These are phyloP conservation scores for Paecilomyces fulvus DNA, from an alignment of 2,329 filamentous ascomycete species.

Conservation along the genomic window DNA sequence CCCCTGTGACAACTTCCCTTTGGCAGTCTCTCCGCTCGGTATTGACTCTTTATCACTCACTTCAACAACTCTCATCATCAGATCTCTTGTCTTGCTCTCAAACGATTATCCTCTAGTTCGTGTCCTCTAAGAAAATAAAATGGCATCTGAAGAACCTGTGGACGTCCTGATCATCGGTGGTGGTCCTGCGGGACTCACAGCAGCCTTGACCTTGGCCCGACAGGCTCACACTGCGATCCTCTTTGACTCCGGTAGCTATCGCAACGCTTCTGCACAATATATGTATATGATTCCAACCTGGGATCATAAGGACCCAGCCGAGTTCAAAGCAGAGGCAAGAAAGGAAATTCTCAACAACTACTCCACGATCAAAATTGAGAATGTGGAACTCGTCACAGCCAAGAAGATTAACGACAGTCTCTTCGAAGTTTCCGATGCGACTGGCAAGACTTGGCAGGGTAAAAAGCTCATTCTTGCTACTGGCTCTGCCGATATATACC, in stretches of 20 bases:
- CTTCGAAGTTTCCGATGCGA: constrained; percentile 34
- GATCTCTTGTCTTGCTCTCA: no score
- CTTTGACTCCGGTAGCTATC: constrained; percentile 35
- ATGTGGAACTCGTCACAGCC: constrained; percentile 8
- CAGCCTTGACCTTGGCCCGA: constrained; percentile 31
- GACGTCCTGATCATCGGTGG: no score
- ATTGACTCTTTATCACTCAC: no score
- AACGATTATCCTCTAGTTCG: no score
- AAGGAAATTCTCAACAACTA: no score
- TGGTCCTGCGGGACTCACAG: constrained; percentile 19
- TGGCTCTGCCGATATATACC: constrained; percentile 41
- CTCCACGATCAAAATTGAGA: no score
- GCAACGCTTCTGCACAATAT: constrained; percentile 34
- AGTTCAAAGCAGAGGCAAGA: no score
- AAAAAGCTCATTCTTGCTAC: constrained; percentile 49
- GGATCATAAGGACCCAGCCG: constrained; percentile 18
- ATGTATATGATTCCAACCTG: constrained; percentile 39
- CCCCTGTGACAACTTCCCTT: no score
- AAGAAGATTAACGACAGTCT: constrained; percentile 11
- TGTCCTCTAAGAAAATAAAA: no score
- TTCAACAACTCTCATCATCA: no score
- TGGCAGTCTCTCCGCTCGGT: no score
- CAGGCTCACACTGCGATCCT: constrained; percentile 31
- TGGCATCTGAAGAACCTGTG: no score
- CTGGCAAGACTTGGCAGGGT: constrained; percentile 38